Evolutionary conservation across 371 early-diverging fungal species (phyloP), one percentile per base, ranked within the genome.

Genomic region (Haplosporangium sp.): DNA sequence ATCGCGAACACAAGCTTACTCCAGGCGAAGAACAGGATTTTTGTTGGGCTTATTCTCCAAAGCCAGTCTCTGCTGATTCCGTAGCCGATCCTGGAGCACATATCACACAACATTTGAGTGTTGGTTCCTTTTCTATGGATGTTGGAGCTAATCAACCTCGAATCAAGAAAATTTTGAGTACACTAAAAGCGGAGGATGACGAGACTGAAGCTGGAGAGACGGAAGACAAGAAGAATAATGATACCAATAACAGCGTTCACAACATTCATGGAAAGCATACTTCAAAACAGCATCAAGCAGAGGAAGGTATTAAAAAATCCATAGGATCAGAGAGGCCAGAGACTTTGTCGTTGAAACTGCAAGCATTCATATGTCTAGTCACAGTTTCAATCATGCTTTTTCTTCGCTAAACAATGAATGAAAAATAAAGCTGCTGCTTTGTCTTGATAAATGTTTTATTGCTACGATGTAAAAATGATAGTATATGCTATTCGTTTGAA

Each of bases 31-130:
- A 71, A 19, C 79, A 79, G 47, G 79, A 79, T 19, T 79, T 79
- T 27, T 78, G 79, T 39, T 78, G 79, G 79, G 79, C 79, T 0
- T 78, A 74, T 56, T 78, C 74, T 20, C 79, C 79, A 1, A 65
- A 70, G 8, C 71, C 74, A n/a, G 58, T 78, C 55, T 69, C 73
- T 2, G 59, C 74, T 17, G 79, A 73, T 59, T 70, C 73, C 0
- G 65, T 73, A 19, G 58, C 45, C 0, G 79, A 78, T 40, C 79
- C 79, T 1, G 74, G 44, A 3, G 79, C 79, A 1, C 79, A 78
- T 48, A 73, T 78, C 48, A 37, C 63, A 1, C 74, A 78, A 35
- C 79, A 74, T n/a, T 3, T 71, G 45, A 74, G 71, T 37, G 79
- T 79, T 0, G 74, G 79, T 9, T 68, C 79, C 17, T 79, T 79